Base-by-base conservation (phyloP, 2,329 filamentous ascomycete species). In the Volutella citrinella region DNA sequence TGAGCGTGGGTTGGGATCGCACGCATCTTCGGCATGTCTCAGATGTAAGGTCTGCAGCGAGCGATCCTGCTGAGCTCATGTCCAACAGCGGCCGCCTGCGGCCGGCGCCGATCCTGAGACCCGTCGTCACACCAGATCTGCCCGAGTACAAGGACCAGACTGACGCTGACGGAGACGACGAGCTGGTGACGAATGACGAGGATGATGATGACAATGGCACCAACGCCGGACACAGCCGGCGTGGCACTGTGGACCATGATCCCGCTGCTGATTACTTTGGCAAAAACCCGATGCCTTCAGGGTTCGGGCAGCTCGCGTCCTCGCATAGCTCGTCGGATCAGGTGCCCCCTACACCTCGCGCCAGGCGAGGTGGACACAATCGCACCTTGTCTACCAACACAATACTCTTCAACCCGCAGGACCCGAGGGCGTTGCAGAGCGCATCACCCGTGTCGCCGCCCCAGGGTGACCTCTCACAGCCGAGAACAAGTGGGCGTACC, bases 141-240 rank as follows among this genome's bases (percentile, higher is more conserved):
- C 45, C 67, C 58, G 52, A 67, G 16, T 65, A 70, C 31, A 74
- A 73, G 45, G 72, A 76, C 27, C 80, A 89, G 38, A 89, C 86
- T 0, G 87, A 93, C 52, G 87, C 82, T 7, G 88, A 95, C 55
- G 87, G 88, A 1, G 90, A 96, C 51, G 90, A 95, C 51, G 90
- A 96, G 59, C 68, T 90, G n/a, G 75, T 86, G 10, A 90, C 85
- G 5, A 86, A 89, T 36, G 85, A 88, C 36, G 84, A 90, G 36
- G 79, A 81, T 19, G 75, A 82, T 25, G 76, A 78, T 35, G 72
- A 79, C 30, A 67, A 71, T 12, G 61, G 55, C 11, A 66, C 66
- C 46, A 65, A 73, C 46, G 57, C 54, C n/a, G 56, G 52, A 13
- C 55, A 64, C 36, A 58, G 57, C 32, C 46, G 48, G 34, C 53